phyloP scores from a whole-genome alignment of 1,284 basidiomycete genomes.

The Tremellales sp. region DNA sequence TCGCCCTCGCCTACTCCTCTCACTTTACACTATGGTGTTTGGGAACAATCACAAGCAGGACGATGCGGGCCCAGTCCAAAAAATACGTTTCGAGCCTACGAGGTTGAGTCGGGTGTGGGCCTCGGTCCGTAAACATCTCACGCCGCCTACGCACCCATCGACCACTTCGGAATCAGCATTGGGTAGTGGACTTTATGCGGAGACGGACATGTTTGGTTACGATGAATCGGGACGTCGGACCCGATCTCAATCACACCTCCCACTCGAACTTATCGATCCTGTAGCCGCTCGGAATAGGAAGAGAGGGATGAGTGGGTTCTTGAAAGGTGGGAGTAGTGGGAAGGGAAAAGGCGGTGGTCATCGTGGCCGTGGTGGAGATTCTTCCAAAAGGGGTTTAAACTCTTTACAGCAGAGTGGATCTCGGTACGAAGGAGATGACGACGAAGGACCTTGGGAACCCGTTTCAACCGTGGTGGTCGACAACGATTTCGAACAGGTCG shows the following conservation, averaged over 20 bases:
- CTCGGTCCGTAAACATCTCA: constrained; percentile 18
- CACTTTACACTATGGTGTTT: too few species aligned
- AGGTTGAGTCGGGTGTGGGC: constrained; percentile 15
- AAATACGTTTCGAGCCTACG: constrained; percentile 24
- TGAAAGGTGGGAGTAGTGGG: constrained; percentile 1
- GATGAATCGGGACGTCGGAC: constrained; percentile 6
- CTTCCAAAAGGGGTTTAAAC: too few species aligned
- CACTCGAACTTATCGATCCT: constrained; percentile 25
- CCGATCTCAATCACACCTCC: constrained; percentile 10
- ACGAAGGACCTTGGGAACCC: constrained; percentile 26
- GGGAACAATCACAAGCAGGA: too few species aligned
- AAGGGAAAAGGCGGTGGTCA: constrained; percentile 9
- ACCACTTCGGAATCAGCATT: constrained; percentile 36
- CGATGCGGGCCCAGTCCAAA: constrained; percentile 2
- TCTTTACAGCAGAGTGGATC: constrained; percentile 17
- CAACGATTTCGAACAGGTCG: constrained; percentile 37
- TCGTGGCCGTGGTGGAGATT: too few species aligned
- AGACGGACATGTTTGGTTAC: constrained; percentile 20
- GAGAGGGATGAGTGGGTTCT: not conserved
- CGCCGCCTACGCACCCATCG: constrained; percentile 34
- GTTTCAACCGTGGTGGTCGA: constrained; percentile 39
- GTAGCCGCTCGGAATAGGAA: constrained; percentile 8
- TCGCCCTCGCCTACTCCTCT: too few species aligned
- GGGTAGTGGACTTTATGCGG: constrained; percentile 16
- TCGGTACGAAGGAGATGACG: constrained; percentile 30